Evolutionary conservation across 768 basidiomycete species (phyloP), one percentile per base, ranked within the genome.

Genomic region (Serendipita indica): DNA sequence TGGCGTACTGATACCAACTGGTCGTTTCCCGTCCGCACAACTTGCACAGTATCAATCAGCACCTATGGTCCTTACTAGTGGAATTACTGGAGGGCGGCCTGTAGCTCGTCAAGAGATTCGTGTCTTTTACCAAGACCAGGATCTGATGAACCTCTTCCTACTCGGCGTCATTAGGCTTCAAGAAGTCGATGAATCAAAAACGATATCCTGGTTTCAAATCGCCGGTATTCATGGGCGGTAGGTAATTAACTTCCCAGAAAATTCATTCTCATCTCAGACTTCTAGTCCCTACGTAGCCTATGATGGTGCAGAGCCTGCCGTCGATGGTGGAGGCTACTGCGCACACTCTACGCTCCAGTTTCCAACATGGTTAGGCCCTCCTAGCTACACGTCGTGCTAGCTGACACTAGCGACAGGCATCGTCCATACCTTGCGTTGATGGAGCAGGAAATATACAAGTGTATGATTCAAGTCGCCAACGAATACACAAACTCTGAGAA

Each of bases 331-430:
- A 16, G 79, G 79, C 2, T 80, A 80, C 62, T 80, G 79, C 63
- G 74, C 72, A 16, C 80, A 81, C 64, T 76, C 75, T 13, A 74
- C 73, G 1, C 70, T 74, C 6, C 67, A 79, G 25, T 79, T 80
- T 70, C 79, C 79, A 3, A 77, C 76, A 3, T 80, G 76, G 49
- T 54, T n/a, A 10, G 49, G 12, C 13, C 12, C 43, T 20, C 7
- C 10, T 14, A 10, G 7, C 12, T 7, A 13, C 10, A 27, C 43
- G 35, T 10, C 35, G 10, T 18, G 12, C 10, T 18, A 10, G 27
- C 27, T 43, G 27, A 43, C 27, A 54, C 32, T n/a, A 4, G 7
- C 32, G 32, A 20, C n/a, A 54, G 76, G 75, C 79, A 81, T 62
- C 67, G 79, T 49, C 76, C 77, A 1, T 80, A 79, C 61, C 65